These are phyloP conservation scores for Didymella pomorum DNA, from an alignment of 2,329 filamentous ascomycete genomes.

Conservation along the genomic window DNA sequence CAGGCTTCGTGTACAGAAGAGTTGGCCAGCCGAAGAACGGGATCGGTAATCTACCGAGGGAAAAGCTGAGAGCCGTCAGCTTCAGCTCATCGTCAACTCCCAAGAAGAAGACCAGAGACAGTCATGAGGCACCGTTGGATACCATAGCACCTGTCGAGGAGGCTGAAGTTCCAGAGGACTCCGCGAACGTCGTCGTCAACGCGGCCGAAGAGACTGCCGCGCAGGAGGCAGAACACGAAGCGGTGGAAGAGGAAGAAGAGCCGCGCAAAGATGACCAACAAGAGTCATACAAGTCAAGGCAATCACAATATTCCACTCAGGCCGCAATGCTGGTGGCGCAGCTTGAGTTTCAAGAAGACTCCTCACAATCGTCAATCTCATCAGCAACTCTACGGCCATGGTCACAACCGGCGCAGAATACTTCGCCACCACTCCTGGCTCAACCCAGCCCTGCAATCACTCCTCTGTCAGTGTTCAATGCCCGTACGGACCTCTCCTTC, in stretches of 20 bases:
- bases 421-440: constrained; percentile 22
- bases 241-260: constrained; percentile 6
- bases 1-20: constrained; percentile 40
- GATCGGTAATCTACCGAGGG: constrained; percentile 14
- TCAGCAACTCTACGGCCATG: constrained; percentile 26
- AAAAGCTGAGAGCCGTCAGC: constrained; percentile 32
- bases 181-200: not conserved
- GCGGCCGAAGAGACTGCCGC: not conserved
- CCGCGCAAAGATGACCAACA: constrained; percentile 5
- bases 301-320: constrained; percentile 48
- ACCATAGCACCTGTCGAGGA: not conserved
- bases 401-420: constrained; percentile 28
- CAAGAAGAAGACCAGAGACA: constrained; percentile 1
- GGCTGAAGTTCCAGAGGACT: not conserved
- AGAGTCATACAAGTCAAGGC: constrained; percentile 19
- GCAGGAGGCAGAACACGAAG: not conserved
- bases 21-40: constrained; percentile 22
- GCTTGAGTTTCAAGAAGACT: constrained; percentile 44
- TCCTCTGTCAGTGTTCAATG: constrained; percentile 41
- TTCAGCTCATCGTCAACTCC: constrained; percentile 36
- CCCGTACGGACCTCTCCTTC: constrained; percentile 19
- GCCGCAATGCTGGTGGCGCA: constrained; percentile 47
- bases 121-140: not conserved
- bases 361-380: constrained; percentile 28
- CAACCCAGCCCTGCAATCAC: constrained; percentile 39